Evolutionary conservation across 2,329 filamentous ascomycete species (phyloP).

Genomic region (Xylariaceae sp.): DNA sequence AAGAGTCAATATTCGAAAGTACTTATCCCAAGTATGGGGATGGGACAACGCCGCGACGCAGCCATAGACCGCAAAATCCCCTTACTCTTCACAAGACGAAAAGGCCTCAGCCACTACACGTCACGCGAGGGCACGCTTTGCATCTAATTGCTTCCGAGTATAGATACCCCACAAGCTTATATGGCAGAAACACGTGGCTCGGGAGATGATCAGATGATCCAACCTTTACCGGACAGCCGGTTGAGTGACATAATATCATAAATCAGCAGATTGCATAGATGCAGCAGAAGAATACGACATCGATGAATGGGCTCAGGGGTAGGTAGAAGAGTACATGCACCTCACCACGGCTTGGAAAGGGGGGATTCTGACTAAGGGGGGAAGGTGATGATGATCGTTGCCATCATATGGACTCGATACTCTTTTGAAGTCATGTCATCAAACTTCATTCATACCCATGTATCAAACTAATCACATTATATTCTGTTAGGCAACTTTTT

Average conservation of each 20-base stretch:
- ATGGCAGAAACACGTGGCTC: neutral
- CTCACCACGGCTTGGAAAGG: neutral
- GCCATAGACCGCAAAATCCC: conserved; percentile 10
- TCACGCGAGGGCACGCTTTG: neutral
- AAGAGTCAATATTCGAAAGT: conserved; percentile 95
- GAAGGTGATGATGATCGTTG: neutral
- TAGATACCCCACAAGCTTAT: neutral
- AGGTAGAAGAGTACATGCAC: neutral
- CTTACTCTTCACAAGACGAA: neutral
- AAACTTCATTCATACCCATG: neutral
- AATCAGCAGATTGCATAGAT: conserved; percentile 8
- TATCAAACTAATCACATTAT: neutral
- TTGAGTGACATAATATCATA: neutral
- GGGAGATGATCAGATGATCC: conserved; percentile 2
- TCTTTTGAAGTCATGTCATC: neutral
- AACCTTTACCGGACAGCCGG: neutral
- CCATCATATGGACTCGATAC: neutral
- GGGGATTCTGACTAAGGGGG: neutral
- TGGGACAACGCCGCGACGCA: conserved; percentile 64
- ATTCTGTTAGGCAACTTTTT: too few relatives aligned
- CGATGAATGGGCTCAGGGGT: neutral
- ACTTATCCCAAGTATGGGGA: conserved; percentile 92
- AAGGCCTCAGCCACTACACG: neutral
- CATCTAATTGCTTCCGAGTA: neutral
- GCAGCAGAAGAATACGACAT: conserved; percentile 14